Percentiles rank a stretch among this genome's conserved stretches.
These are phyloP conservation scores for Termitomyces sp. DNA, from an alignment of 768 basidiomycete species.

Conservation along the genomic window DNA sequence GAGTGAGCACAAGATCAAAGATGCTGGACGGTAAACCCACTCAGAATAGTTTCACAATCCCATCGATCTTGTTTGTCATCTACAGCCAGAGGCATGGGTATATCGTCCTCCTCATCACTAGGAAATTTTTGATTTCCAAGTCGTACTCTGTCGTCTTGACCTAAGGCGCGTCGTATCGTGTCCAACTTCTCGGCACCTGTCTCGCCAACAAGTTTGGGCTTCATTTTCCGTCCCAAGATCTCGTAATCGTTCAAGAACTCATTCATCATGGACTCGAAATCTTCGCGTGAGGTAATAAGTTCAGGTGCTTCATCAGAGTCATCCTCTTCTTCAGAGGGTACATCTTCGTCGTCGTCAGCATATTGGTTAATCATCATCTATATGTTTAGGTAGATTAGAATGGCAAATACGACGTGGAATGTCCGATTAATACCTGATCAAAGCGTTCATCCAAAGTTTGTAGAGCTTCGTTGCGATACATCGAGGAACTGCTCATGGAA, in stretches of 20 bases:
- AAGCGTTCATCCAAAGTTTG: slow-evolving; percentile 90
- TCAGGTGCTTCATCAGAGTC: slow-evolving; percentile 66
- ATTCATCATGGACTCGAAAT: slow-evolving; percentile 89
- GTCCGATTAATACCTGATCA: slow-evolving; percentile 61
- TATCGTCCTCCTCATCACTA: slow-evolving; percentile 43
- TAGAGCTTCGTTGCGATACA: slow-evolving; percentile 89
- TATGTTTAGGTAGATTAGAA: not conserved
- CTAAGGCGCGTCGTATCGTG: slow-evolving; percentile 73
- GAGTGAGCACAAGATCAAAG: not conserved
- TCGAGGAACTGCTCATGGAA: slow-evolving; percentile 96
- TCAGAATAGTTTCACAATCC: slow-evolving; percentile 96
- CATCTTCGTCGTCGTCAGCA: slow-evolving; percentile 46
- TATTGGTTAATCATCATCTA: slow-evolving; percentile 83
- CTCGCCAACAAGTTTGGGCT: slow-evolving; percentile 68
- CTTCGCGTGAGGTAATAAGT: slow-evolving; percentile 77
- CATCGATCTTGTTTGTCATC: slow-evolving; percentile 74
- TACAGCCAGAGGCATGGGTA: slow-evolving; percentile 37
- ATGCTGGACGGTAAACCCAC: slow-evolving; percentile 44
- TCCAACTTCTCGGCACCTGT: slow-evolving; percentile 77
- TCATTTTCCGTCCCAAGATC: slow-evolving; percentile 83
- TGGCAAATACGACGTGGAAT: not conserved
- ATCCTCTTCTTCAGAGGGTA: slow-evolving; percentile 27
- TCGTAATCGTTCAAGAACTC: slow-evolving; percentile 94
- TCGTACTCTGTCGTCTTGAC: slow-evolving; percentile 59
- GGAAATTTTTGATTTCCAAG: slow-evolving; percentile 34